Evolutionary conservation across 495 filamentous ascomycete species (phyloP), one percentile per base, ranked within the genome.

Genomic region (Hyaloscypha finlandica): DNA sequence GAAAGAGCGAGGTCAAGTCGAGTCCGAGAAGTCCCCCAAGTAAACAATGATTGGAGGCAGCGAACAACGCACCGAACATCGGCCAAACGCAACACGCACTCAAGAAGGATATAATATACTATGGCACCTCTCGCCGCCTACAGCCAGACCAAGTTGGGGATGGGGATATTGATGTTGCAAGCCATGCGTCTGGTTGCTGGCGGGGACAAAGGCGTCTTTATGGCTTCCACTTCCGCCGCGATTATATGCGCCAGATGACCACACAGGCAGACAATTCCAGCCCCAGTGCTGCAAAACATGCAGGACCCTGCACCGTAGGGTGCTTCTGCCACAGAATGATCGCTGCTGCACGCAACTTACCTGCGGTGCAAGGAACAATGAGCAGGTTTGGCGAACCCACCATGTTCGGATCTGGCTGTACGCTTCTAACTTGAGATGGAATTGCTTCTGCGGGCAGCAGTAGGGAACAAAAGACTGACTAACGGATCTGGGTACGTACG

Each of bases 321-420:
- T 61, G 59, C 39, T 63, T 65, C 31, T 63, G 35, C 53, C 62
- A 66, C 59, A 63, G 58, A 45, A 45, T 25, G 59, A 63, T 62
- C 59, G 57, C 67, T 71, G 45, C 69, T 71, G 69, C 63, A 71
- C 57, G 65, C 63, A 71, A 63, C 63, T 63, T 25, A 51, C 59
- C 66, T 39, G 42, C 57, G 48, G 67, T 57, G 63, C 67, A 63
- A 67, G 68, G 64, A 64, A 61, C 61, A 70, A 69, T 32, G 68
- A n/a, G 30, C 32, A 56, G 61, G 31, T 54, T 54, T 57, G 53
- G 39, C 33, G n/a, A 53, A 55, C 6, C 62, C 42, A 19, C 29
- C 61, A 37, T 29, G 51, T 58, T 48, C 42, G 42, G 42, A 64
- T 58, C 51, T 59, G 33, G 45, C 52, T 63, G 58, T 61, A 60